Base-by-base conservation (phyloP, 2,329 filamentous ascomycete genomes). In the Eutypa lata region DNA sequence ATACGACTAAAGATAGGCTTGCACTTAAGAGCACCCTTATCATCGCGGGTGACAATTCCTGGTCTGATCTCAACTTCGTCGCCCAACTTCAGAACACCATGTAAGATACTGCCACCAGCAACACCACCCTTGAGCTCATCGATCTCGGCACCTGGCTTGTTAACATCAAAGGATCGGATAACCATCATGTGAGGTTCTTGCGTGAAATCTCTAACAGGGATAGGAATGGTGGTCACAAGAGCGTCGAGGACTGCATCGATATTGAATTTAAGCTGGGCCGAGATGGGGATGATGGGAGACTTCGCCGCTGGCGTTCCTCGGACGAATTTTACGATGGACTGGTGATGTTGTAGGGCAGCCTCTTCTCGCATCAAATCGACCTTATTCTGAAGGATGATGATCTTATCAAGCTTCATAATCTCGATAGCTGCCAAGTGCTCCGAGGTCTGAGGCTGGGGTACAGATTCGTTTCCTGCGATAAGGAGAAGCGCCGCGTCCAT, bases 321-420 rank as follows among this genome's bases (percentile, higher is more conserved):
- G 69, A 99, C 97, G 76, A 99, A 99, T 76, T 97, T 97, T 67
- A 95, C 82, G 63, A 99, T 99, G 1, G 92, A 97, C 74, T 96
- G 88, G 79, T 96, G 94, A 75, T 99, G 94, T 69, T 93, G 85
- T 68, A 91, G 84, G 47, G 95, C 94, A 57, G 89, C 90, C 71
- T 97, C 93, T 80, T 97, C 90, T 65, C 91, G 85, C 91, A 99
- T 97, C 64, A 99, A 77, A 71, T 99, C 94, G 67, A 99, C 94
- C 84, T 99, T 99, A 81, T 99, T 99, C 76, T 99, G 94, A 54
- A 99, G 84, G 68, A 99, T 97, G 72, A 99, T 96, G 75, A 99
- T 97, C 78, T 99, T 95, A 74, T 96, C 91, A 60, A 99, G 85
- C 82, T 99, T 99, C 94, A 99, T 99, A 71, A 99, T 99, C 76